Evolutionary conservation across 345 rosid genomes (phyloP).

Genomic region (Citrus australasica): DNA sequence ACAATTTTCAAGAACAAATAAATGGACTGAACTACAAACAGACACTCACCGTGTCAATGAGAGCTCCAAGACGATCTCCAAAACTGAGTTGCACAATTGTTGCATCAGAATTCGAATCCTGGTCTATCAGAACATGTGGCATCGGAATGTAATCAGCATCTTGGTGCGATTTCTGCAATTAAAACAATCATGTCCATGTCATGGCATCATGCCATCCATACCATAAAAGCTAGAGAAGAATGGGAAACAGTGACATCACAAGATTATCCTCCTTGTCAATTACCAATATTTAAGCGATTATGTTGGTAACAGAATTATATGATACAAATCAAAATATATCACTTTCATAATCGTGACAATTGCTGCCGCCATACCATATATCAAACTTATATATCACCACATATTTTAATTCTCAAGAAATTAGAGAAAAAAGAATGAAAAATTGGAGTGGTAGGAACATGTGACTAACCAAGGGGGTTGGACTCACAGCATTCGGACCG

Average conservation of each 20-base stretch:
- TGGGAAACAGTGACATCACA: not conserved
- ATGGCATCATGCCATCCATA: not conserved
- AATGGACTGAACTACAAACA: not conserved
- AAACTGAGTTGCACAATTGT: constrained; percentile 86
- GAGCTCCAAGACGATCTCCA: constrained; percentile 97
- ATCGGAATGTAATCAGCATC: constrained; percentile 53
- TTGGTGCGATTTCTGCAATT: constrained; percentile 49
- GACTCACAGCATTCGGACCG: constrained; percentile 35
- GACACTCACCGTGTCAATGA: constrained; percentile 73
- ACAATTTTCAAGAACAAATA: not conserved
- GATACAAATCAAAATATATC: not conserved
- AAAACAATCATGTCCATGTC: constrained; percentile 18
- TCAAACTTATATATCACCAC: not conserved
- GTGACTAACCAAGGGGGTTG: constrained; percentile 54
- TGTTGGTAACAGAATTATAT: not conserved
- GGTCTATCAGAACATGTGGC: constrained; percentile 82
- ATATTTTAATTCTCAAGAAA: not conserved
- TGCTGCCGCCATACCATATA: not conserved
- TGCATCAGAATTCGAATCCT: constrained; percentile 83
- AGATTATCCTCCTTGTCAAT: not conserved
- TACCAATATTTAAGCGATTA: not conserved
- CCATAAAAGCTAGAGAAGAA: not conserved
- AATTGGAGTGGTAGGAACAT: not conserved
- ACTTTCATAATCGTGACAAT: not conserved
- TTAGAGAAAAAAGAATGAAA: constrained; percentile 1